A percentile compares a stretch with the other conserved stretches of the same genome.
Conservation (phyloP, 805 yeast species). For the Pichia deserticola region DNA sequence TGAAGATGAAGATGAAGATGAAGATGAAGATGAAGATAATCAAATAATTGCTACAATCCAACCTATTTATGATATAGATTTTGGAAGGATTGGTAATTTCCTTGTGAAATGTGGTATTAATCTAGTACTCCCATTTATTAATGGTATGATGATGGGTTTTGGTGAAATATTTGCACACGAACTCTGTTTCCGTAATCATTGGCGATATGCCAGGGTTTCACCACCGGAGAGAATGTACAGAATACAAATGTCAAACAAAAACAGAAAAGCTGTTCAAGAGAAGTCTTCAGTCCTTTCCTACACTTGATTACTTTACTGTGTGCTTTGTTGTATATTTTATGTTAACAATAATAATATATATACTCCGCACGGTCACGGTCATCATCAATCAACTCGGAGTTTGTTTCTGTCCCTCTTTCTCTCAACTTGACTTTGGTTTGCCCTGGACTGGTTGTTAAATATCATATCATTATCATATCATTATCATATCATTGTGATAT, state of each 20-base stretch:
- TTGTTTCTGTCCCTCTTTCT: too few relatives aligned
- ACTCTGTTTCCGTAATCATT: constrained; percentile 70
- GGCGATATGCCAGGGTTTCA: constrained; percentile 63
- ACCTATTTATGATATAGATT: background rate
- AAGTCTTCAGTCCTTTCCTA: background rate
- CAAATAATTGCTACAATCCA: too few relatives aligned
- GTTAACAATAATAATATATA: too few relatives aligned
- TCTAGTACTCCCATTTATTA: constrained; percentile 75
- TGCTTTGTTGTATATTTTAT: too few relatives aligned
- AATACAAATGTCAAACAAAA: background rate
- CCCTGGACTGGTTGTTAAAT: too few relatives aligned
- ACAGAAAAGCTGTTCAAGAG: background rate
- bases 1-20: background rate
- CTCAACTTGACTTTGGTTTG: too few relatives aligned
- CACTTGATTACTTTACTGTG: too few relatives aligned
- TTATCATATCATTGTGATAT: too few relatives aligned
- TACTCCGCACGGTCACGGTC: too few relatives aligned
- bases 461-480: too few relatives aligned
- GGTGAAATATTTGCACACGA: constrained; percentile 95
- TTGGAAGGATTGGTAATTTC: constrained; percentile 15
- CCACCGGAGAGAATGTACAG: constrained; percentile 3
- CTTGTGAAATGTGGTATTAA: constrained; percentile 58
- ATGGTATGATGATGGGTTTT: constrained; percentile 93
- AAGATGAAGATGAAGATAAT: background rate
- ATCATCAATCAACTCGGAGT: too few relatives aligned